These are phyloP conservation scores for Balakata baccata DNA, from an alignment of 345 rosid genomes.

Conservation along the genomic window DNA sequence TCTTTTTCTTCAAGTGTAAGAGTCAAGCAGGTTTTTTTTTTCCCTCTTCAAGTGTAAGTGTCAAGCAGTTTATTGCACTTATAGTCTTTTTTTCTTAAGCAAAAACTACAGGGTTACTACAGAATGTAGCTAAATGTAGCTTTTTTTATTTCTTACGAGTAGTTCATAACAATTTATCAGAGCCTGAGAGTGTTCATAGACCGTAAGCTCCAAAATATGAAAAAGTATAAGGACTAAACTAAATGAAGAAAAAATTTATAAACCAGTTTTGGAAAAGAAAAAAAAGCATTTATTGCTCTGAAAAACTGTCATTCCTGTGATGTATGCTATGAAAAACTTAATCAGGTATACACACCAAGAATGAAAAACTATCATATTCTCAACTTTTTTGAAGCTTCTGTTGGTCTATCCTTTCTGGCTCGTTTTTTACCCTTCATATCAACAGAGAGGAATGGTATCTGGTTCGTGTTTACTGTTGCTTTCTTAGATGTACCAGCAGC, in stretches of 20 bases:
- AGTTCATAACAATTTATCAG: neutral
- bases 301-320: neutral
- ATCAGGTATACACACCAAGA: slow-evolving; percentile 11
- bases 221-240: neutral
- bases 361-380: slow-evolving; percentile 27
- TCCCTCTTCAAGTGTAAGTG: too few relatives aligned
- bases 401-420: slow-evolving; percentile 25
- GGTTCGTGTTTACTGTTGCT: slow-evolving; percentile 27
- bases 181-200: neutral
- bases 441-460: slow-evolving; percentile 42
- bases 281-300: too few relatives aligned
- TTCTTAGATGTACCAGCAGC: slow-evolving; percentile 24
- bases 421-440: slow-evolving; percentile 45
- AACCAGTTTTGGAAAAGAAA: too few relatives aligned
- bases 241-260: neutral
- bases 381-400: slow-evolving; percentile 29
- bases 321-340: neutral
- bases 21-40: too few relatives aligned
- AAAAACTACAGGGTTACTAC: neutral
- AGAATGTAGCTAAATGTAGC: too few relatives aligned
- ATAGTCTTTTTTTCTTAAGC: slow-evolving; percentile 6
- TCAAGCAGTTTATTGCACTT: slow-evolving; percentile 16
- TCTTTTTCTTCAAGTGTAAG: neutral
- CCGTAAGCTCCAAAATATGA: neutral
- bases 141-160: slow-evolving; percentile 2